Percentiles rank a stretch among this genome's conserved stretches.
Evolutionary conservation across 169 alveolate species (phyloP).

Genomic region (Sarcocystis neurona): DNA sequence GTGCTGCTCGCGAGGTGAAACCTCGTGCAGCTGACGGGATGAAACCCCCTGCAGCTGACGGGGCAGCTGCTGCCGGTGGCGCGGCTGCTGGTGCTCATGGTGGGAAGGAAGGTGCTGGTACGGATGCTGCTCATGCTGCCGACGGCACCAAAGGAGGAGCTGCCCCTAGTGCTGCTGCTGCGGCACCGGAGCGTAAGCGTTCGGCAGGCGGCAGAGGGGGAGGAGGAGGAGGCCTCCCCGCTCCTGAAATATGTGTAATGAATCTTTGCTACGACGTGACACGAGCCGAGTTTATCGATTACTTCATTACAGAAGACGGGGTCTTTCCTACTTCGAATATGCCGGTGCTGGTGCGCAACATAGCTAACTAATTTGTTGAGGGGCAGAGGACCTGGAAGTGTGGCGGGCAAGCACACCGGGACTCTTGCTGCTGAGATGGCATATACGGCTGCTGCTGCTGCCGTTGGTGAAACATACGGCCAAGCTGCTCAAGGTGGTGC

Average conservation of each 20-base stretch:
- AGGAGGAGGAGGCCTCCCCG: neutral
- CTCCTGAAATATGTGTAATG: conserved; percentile 3
- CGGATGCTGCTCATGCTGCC: too few relatives aligned
- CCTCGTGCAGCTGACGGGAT: neutral
- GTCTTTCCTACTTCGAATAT: conserved; percentile 30
- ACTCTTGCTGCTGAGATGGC: too few relatives aligned
- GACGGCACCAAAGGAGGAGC: neutral
- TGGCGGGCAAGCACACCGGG: too few relatives aligned
- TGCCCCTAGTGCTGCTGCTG: neutral
- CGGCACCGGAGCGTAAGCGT: neutral
- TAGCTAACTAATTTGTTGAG: neutral
- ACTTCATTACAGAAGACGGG: conserved; percentile 33
- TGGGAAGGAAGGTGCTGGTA: too few relatives aligned
- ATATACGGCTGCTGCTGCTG: too few relatives aligned
- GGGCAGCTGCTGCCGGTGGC: neutral
- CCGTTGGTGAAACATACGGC: too few relatives aligned
- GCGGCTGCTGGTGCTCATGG: too few relatives aligned
- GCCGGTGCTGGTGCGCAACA: conserved; percentile 7
- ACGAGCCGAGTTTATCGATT: conserved; percentile 35
- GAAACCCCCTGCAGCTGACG: neutral
- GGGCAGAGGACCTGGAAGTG: too few relatives aligned
- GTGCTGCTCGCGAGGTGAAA: neutral
- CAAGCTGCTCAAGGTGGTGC: too few relatives aligned
- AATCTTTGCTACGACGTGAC: conserved; percentile 32
- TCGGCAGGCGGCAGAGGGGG: too few relatives aligned